These are phyloP conservation scores for Brettanomyces naardenensis DNA, from an alignment of 805 yeast genomes.

Conservation along the genomic window DNA sequence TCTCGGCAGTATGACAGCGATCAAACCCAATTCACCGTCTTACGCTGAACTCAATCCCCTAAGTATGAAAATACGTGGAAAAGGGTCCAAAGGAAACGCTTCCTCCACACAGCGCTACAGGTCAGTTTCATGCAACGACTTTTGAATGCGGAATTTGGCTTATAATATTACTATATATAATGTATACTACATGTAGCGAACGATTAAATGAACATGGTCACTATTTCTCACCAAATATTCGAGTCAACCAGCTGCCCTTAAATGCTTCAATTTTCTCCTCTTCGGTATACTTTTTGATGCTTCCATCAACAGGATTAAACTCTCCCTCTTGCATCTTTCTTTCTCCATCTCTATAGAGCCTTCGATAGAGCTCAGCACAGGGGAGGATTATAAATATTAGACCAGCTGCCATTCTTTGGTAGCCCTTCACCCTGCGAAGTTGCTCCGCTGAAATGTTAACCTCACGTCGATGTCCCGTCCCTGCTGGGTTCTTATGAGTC, in stretches of 20 bases:
- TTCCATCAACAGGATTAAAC: conserved; percentile 34
- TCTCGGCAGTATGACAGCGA: background rate
- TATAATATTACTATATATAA: background rate
- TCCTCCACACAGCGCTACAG: background rate
- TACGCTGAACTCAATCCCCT: background rate
- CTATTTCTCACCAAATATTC: conserved; percentile 36
- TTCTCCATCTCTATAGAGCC: conserved; percentile 32
- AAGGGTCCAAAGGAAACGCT: background rate
- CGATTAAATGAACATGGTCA: background rate
- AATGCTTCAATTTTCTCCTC: conserved; percentile 33
- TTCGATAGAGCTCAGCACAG: conserved; percentile 23
- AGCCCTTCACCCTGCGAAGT: conserved; percentile 17
- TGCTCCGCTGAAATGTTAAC: conserved; percentile 15
- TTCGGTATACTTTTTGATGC: conserved; percentile 33
- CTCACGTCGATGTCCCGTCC: background rate
- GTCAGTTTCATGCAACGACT: conserved; percentile 1
- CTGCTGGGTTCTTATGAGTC: background rate
- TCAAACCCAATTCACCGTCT: background rate
- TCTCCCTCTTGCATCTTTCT: conserved; percentile 39
- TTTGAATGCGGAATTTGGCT: background rate
- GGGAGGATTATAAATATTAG: conserved; percentile 23
- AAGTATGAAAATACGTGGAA: background rate
- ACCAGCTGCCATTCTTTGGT: conserved; percentile 26
- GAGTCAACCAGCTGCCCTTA: conserved; percentile 30
- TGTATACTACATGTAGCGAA: background rate